phyloP scores from a whole-genome alignment of 2,329 filamentous ascomycete species.

The Fonsecaea monophora region DNA sequence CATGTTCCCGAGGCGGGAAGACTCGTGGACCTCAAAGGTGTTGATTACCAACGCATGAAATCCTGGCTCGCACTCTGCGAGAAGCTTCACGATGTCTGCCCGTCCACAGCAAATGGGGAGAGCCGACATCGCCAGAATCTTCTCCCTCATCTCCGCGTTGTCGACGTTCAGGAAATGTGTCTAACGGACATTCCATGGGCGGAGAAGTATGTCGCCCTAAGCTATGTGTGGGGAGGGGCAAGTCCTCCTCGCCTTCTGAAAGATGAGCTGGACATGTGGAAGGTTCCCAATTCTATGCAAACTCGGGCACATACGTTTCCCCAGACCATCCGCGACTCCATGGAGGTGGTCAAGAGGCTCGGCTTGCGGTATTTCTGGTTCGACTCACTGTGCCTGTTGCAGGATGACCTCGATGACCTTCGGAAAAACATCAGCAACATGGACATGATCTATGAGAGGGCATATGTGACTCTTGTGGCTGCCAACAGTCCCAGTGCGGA shows the following conservation, averaged over 20 bases:
- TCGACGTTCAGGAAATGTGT: constrained; percentile 10
- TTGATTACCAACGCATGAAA: not conserved
- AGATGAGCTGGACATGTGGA: not conserved
- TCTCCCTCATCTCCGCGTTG: not conserved
- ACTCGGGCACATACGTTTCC: not conserved
- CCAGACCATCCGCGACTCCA: not conserved
- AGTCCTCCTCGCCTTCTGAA: constrained; percentile 8
- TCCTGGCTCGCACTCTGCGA: not conserved
- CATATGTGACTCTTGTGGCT: constrained; percentile 14
- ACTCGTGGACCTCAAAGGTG: not conserved
- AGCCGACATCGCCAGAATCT: not conserved
- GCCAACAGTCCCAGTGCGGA: not conserved
- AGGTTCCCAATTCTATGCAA: not conserved
- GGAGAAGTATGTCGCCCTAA: constrained; percentile 9
- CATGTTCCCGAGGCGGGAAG: not conserved
- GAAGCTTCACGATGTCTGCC: not conserved
- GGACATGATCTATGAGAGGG: constrained; percentile 16
- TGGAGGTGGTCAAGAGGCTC: not conserved
- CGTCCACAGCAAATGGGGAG: not conserved
- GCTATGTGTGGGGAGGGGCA: constrained; percentile 19
- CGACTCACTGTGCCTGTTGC: constrained; percentile 15
- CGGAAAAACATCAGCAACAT: constrained; percentile 4
- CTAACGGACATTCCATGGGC: constrained; percentile 1
- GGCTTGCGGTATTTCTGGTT: constrained; percentile 11
- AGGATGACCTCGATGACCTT: constrained; percentile 12